Percentiles rank a stretch among this genome's conserved stretches.
Evolutionary conservation across 2,329 filamentous ascomycete species (phyloP).

Genomic region (Phyllachora maydis): DNA sequence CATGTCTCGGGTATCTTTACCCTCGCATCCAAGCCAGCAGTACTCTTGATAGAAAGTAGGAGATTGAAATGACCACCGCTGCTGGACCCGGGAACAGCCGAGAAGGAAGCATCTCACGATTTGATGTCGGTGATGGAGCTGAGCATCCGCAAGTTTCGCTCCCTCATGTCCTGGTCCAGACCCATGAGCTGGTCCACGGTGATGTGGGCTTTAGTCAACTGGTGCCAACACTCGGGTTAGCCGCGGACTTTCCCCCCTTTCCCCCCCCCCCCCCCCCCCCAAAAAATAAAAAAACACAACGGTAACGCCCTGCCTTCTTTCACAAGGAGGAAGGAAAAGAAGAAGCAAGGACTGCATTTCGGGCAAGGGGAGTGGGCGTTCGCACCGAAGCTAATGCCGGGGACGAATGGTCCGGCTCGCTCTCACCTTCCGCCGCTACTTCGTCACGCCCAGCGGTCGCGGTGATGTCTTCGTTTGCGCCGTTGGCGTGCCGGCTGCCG

Average conservation of each 20-base stretch:
- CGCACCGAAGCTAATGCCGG: constrained; percentile 48
- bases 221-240: constrained; percentile 3
- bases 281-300: too few species aligned
- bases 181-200: constrained; percentile 9
- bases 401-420: constrained; percentile 38
- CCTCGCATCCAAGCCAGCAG: too few species aligned
- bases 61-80: too few species aligned
- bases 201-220: constrained; percentile 12
- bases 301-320: too few species aligned
- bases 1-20: too few species aligned
- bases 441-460: constrained; percentile 11
- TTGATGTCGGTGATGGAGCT: constrained; percentile 8
- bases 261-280: too few species aligned
- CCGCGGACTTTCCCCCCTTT: too few species aligned
- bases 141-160: constrained; percentile 9
- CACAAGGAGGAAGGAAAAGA: too few species aligned
- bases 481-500: constrained; percentile 28
- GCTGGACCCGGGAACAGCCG: too few species aligned
- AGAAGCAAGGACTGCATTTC: constrained; percentile 3
- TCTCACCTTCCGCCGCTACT: constrained; percentile 33
- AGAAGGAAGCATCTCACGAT: too few species aligned
- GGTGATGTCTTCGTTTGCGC: constrained; percentile 13
- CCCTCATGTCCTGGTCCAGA: constrained; percentile 9
- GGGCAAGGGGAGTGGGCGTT: too few species aligned
- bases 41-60: too few species aligned